Base-by-base conservation (phyloP, 768 basidiomycete species). In the Panaeolus papilionaceus region DNA sequence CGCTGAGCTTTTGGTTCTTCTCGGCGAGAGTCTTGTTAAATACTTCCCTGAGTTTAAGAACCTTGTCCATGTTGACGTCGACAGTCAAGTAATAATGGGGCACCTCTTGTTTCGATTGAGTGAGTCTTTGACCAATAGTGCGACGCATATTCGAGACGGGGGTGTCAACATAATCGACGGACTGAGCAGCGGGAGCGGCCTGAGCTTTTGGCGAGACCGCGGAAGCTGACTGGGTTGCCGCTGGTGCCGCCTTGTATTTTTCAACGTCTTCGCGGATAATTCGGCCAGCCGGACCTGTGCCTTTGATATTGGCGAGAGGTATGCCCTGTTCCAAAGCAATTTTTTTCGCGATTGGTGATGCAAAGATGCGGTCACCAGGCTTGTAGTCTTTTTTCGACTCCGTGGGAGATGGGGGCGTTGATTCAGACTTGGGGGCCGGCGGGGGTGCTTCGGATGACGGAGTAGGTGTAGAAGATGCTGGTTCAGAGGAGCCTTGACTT, bases 51-150 rank as follows among this genome's bases (percentile, higher is more conserved):
- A 99, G 86, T 81, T 98, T 99, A 76, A 93, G 78, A 20, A 95
- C 90, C 84, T 94, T 93, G 85, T 95, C 96, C 96, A 99, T 98
- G 83, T 92, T 91, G 78, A 99, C 86, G 74, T 98, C 94, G 49
- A 94, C 88, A 3, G 98, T 98, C 72, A 98, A 80, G 80, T 99
- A 99, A 82, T 97, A 99, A 78, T 99, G 97, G 4, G 98, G 98
- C n/a, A 95, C 75, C 73, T 95, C 91, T 79, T 94, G 92, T 81
- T 98, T 99, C 67, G 94, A 94, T 82, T 98, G 93, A 0, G 90
- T 89, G 71, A 99, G 88, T 72, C 98, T 93, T 45, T 88, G 72
- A 66, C 94, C 98, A 76, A 99, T 99, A 47, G 89, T 90, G 72
- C 94, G 93, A 68, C 98, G 93, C 92, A 99, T 99, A 80, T 90